A percentile compares a stretch with the other conserved stretches of the same genome.
Conservation (phyloP, 163 green algal genomes). For the Botryococcus braunii region DNA sequence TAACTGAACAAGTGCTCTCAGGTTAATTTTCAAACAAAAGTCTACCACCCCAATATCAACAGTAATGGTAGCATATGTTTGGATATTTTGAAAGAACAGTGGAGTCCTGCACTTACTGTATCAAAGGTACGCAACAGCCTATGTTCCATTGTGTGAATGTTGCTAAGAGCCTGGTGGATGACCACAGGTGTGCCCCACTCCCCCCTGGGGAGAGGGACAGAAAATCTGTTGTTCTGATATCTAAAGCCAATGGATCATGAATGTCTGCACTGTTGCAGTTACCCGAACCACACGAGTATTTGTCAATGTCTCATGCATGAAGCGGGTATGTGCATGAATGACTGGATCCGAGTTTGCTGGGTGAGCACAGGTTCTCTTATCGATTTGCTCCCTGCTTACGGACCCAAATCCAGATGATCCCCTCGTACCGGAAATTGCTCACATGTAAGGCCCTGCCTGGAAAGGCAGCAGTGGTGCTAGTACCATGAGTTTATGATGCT, state of each 20-base stretch:
- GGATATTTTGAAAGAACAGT: conserved; percentile 96
- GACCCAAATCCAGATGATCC: conserved; percentile 79
- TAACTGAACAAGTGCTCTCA: too few species aligned
- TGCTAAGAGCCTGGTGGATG: neutral
- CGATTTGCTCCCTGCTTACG: conserved; percentile 89
- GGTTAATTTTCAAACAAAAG: conserved; percentile 95
- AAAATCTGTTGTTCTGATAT: too few species aligned
- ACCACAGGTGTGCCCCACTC: neutral
- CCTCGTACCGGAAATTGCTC: conserved; percentile 54
- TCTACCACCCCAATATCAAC: conserved; percentile 99
- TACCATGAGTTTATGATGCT: neutral
- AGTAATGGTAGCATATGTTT: conserved; percentile 97
- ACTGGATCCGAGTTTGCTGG: neutral
- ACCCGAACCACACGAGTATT: neutral
- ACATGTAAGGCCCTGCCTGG: conserved; percentile 30
- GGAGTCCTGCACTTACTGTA: conserved; percentile 92
- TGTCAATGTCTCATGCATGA: neutral
- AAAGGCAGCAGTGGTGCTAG: neutral
- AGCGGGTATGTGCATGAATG: neutral
- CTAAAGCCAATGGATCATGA: neutral
- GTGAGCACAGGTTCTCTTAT: conserved; percentile 67
- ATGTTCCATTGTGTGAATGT: neutral
- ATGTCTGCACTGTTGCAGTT: neutral
- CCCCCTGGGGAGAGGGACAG: too few species aligned
- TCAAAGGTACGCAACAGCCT: conserved; percentile 47